These are phyloP conservation scores for Kregervanrija pseudodelftensis DNA, from an alignment of 805 yeast species.

Conservation along the genomic window DNA sequence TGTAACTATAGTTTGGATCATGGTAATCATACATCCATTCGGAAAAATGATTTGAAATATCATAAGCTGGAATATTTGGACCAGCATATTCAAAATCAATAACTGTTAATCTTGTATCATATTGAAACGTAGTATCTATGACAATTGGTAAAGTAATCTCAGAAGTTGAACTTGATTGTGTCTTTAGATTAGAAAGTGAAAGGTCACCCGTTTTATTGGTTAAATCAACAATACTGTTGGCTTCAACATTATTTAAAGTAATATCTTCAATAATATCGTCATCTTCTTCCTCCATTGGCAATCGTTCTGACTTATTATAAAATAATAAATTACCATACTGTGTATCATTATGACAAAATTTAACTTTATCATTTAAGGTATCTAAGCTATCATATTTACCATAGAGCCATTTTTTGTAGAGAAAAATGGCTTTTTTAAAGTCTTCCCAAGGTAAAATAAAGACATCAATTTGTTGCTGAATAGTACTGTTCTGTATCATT, in stretches of 20 bases:
- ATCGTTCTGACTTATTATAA: constrained; percentile 25
- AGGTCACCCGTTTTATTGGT: constrained; percentile 12
- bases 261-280: constrained; percentile 14
- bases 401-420: constrained; percentile 60
- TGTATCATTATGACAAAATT: constrained; percentile 92
- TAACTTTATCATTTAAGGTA: constrained; percentile 42
- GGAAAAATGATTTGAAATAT: constrained; percentile 85
- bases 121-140: constrained; percentile 23
- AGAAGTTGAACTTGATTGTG: constrained; percentile 5
- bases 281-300: constrained; percentile 21
- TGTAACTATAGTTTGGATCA: constrained; percentile 46
- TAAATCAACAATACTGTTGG: constrained; percentile 8
- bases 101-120: constrained; percentile 72
- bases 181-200: constrained; percentile 8
- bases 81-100: constrained; percentile 97
- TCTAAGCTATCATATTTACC: constrained; percentile 36
- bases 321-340: constrained; percentile 91
- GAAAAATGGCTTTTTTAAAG: constrained; percentile 41
- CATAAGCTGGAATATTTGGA: constrained; percentile 81
- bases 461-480: constrained; percentile 28
- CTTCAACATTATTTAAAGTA: background rate
- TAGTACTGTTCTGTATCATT: constrained; percentile 33
- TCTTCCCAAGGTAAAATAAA: constrained; percentile 40
- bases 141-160: constrained; percentile 20
- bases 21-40: constrained; percentile 98